Conservation (phyloP, 768 basidiomycete genomes). For the Calocera cornea region DNA sequence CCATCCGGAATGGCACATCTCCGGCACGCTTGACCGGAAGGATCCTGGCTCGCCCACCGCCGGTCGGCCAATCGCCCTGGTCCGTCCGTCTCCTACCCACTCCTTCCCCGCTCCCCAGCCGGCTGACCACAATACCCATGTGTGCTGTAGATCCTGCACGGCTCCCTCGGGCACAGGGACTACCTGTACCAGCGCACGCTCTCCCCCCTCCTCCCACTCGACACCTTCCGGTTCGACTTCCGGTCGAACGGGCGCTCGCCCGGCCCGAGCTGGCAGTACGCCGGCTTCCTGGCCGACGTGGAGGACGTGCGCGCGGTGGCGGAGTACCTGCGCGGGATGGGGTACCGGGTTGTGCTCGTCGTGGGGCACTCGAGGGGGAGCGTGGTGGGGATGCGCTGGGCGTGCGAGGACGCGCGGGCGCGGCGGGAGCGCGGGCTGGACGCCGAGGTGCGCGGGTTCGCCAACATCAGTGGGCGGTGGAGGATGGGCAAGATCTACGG, state of each 20-base stretch:
- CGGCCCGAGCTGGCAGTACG: conserved; percentile 37
- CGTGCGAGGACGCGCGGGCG: conserved; percentile 38
- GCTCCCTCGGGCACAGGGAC: conserved; percentile 72
- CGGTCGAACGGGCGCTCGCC: conserved; percentile 32
- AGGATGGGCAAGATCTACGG: conserved; percentile 38
- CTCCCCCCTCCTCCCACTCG: conserved; percentile 47
- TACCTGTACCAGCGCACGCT: conserved; percentile 70
- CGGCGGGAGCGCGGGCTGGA: not conserved
- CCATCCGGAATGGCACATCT: conserved; percentile 23
- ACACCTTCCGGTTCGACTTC: conserved; percentile 81
- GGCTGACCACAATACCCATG: no score
- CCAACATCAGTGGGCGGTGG: conserved; percentile 66
- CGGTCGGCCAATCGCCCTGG: conserved; percentile 52
- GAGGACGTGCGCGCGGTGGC: conserved; percentile 55
- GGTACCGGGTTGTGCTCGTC: conserved; percentile 54
- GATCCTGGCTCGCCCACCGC: conserved; percentile 36
- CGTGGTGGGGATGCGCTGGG: conserved; percentile 53
- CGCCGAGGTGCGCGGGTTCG: conserved; percentile 41
- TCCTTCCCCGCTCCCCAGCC: no score
- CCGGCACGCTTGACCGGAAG: conserved; percentile 51
- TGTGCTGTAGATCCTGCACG: conserved; percentile 52
- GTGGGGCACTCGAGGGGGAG: conserved; percentile 72
- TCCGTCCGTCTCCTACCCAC: conserved; percentile 24
- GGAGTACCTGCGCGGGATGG: conserved; percentile 41
- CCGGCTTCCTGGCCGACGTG: conserved; percentile 45